Conservation (phyloP, 139 green algal genomes). For the Yamagishiella unicocca region DNA sequence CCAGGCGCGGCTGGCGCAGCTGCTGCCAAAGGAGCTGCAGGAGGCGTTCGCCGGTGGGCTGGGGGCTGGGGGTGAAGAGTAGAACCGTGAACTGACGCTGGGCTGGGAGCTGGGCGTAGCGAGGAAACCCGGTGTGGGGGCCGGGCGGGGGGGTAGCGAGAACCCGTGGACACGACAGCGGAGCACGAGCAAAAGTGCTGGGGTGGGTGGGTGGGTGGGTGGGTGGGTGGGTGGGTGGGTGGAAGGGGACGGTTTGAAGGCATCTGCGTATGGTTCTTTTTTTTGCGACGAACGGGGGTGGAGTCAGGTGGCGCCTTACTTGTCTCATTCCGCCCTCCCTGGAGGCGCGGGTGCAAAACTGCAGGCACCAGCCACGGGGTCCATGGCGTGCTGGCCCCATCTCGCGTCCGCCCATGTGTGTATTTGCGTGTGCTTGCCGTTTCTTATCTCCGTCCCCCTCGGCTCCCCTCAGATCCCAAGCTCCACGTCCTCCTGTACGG, state of each 20-base stretch:
- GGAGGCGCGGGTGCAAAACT: neutral
- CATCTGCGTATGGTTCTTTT: no score
- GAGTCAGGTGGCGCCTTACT: neutral
- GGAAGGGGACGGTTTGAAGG: no score
- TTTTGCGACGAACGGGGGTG: neutral
- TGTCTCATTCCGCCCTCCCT: neutral
- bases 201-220: neutral
- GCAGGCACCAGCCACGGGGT: neutral
- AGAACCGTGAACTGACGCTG: neutral
- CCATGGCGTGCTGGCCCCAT: neutral
- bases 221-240: no score
- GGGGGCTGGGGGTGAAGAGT: neutral
- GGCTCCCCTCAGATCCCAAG: neutral
- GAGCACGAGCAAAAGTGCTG: neutral
- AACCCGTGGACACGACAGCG: neutral
- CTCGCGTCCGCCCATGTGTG: neutral
- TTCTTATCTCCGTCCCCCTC: neutral
- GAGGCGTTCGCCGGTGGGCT: neutral
- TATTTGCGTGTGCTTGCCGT: no score
- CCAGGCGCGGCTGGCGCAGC: neutral
- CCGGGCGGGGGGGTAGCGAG: neutral
- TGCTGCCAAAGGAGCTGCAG: neutral
- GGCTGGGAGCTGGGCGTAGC: neutral
- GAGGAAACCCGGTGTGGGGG: neutral
- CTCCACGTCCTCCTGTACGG: conserved; percentile 32